These are phyloP conservation scores for Penicillium griseofulvum DNA, from an alignment of 2,329 filamentous ascomycete genomes.

Conservation along the genomic window DNA sequence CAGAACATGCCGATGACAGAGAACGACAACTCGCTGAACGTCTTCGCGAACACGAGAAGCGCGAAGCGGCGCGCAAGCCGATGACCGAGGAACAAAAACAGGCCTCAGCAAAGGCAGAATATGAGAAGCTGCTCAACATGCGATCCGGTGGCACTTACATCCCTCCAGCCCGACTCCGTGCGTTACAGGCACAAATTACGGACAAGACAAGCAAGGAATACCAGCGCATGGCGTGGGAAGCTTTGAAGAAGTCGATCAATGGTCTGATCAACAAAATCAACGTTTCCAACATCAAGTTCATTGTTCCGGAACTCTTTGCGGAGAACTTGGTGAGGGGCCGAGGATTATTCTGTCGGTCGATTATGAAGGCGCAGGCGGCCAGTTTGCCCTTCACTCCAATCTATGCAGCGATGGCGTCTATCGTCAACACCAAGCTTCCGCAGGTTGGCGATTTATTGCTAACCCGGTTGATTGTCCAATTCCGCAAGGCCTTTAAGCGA, in stretches of 20 bases:
- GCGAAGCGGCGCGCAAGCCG: conserved; percentile 51
- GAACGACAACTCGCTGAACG: conserved; percentile 54
- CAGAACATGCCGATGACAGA: conserved; percentile 49
- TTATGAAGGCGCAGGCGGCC: conserved; percentile 97
- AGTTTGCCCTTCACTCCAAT: conserved; percentile 95
- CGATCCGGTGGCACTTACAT: conserved; percentile 96
- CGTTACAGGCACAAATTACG: conserved; percentile 92
- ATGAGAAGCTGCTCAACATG: conserved; percentile 87
- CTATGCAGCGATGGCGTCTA: conserved; percentile 91
- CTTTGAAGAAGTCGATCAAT: conserved; percentile 97
- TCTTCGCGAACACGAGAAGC: conserved; percentile 52
- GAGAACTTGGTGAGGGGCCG: conserved; percentile 91
- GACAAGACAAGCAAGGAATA: conserved; percentile 96
- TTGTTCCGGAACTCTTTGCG: conserved; percentile 90
- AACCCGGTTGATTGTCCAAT: conserved; percentile 82
- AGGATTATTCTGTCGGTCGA: conserved; percentile 88
- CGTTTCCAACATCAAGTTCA: conserved; percentile 94
- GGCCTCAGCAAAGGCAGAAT: conserved; percentile 84
- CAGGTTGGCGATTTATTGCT: conserved; percentile 89
- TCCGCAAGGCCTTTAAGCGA: conserved; percentile 90
- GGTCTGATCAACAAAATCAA: conserved; percentile 99
- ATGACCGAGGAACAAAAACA: conserved; percentile 78
- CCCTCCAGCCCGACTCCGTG: conserved; percentile 82
- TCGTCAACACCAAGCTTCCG: conserved; percentile 96
- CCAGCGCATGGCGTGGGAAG: conserved; percentile 98